phyloP scores from a whole-genome alignment of 2,329 filamentous ascomycete genomes.

The Talaromyces albobiverticillius region DNA sequence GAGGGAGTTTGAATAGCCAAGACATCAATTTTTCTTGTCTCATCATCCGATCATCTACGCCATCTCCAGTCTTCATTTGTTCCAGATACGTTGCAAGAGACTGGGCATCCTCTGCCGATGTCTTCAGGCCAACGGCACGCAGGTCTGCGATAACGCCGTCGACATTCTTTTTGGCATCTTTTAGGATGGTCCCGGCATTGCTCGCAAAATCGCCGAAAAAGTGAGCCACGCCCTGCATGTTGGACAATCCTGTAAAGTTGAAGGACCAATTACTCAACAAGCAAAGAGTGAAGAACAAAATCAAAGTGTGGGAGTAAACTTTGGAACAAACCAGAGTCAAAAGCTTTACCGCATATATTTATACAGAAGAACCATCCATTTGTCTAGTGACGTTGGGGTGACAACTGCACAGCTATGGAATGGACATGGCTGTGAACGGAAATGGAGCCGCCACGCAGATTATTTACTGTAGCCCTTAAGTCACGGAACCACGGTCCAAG shows the following conservation, averaged over 20 bases:
- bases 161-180: neutral
- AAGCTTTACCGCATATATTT: too few species aligned
- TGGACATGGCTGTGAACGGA: too few species aligned
- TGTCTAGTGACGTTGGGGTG: too few species aligned
- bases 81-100: neutral
- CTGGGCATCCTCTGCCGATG: neutral
- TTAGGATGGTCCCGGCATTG: neutral
- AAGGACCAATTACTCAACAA: neutral
- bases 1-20: neutral
- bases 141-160: neutral
- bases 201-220: neutral
- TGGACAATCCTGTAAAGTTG: neutral
- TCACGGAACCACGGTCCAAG: too few species aligned
- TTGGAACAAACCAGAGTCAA: neutral
- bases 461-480: too few species aligned
- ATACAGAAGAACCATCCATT: too few species aligned
- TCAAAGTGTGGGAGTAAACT: neutral
- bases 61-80: neutral
- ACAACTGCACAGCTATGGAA: too few species aligned
- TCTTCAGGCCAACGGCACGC: neutral
- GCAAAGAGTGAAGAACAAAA: neutral
- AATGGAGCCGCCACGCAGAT: too few species aligned
- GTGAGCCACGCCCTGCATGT: neutral
- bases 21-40: conserved; percentile 3
- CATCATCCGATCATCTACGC: conserved; percentile 1